Conservation (phyloP, 1,139 yeast species). For the Pichia norvegensis region DNA sequence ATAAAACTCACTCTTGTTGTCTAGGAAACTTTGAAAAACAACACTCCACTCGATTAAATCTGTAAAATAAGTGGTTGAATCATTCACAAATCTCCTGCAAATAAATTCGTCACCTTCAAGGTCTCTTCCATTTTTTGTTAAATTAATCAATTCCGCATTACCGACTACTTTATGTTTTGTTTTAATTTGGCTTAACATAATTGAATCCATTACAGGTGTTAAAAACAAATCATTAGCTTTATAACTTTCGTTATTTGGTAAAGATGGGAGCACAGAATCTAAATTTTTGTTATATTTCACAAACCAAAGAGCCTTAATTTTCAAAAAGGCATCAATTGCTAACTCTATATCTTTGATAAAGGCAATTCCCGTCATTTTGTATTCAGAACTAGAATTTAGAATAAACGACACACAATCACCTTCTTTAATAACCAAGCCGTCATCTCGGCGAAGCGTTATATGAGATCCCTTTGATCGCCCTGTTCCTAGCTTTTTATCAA, state of each 20-base stretch:
- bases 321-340: constrained; percentile 35
- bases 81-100: constrained; percentile 36
- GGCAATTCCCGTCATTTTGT: constrained; percentile 23
- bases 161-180: constrained; percentile 34
- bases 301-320: constrained; percentile 35
- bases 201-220: constrained; percentile 34
- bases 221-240: constrained; percentile 35
- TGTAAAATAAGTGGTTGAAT: constrained; percentile 30
- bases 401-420: constrained; percentile 36
- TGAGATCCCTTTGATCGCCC: constrained; percentile 15
- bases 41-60: constrained; percentile 31
- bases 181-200: constrained; percentile 30
- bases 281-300: constrained; percentile 22
- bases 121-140: not conserved
- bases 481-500: constrained; percentile 12
- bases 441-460: constrained; percentile 25
- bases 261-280: constrained; percentile 18
- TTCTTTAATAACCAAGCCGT: constrained; percentile 33
- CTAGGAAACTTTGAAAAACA: constrained; percentile 22
- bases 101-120: constrained; percentile 28
- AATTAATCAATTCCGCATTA: constrained; percentile 12
- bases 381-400: not conserved
- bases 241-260: constrained; percentile 2
- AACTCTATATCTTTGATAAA: constrained; percentile 36
- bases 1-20: constrained; percentile 28